Base-by-base conservation (phyloP, 2,329 filamentous ascomycete genomes). In the Neonectria ditissima region DNA sequence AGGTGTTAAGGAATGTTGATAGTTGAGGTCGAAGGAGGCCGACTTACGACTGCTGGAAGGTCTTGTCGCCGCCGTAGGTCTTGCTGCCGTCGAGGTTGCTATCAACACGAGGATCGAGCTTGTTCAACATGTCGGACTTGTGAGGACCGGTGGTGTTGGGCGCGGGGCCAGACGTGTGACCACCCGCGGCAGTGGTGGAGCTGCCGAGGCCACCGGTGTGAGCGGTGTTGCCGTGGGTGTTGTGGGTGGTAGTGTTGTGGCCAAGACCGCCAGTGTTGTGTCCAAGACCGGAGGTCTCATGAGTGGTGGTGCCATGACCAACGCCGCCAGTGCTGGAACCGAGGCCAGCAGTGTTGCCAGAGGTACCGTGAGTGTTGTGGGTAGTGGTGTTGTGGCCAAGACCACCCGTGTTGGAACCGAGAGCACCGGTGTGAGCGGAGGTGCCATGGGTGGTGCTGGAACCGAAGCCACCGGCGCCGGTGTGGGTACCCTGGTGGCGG, bases 101-200 rank as follows among this genome's bases (percentile, higher is more conserved):
- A 69, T 88, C 85, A 34, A 87, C 81, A 9, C 83, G 77, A 14
- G 85, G 85, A 60, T 88, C 86, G 2, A 74, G 45, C 71, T 85
- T 85, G 79, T 88, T 88, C 22, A 78, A 68, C 16, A 81, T 10
- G 62, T 83, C 79, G 2, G 80, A 81, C 60, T 69, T 70, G 74
- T 87, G 84, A 45, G 85, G 84, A 0, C 85, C 84, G 2, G 76
- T 76, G 8, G 76, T 78, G 43, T 62, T 68, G 26, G 69, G 63
- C 16, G 76, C 75, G 22, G 73, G 71, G 18, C 74, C 74, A 3
- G 65, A 81, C 9, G 69, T 72, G 28, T 30, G 28, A 14, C 78
- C 59, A 47, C 74, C 75, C 34, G 76, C 70, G 53, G 76, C 69
- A 52, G 74, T 75, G 51, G 45, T 50, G 32, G 55, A 16, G 44